Conservation (phyloP, 2,329 filamentous ascomycete species). For the Pyrenophora teres region DNA sequence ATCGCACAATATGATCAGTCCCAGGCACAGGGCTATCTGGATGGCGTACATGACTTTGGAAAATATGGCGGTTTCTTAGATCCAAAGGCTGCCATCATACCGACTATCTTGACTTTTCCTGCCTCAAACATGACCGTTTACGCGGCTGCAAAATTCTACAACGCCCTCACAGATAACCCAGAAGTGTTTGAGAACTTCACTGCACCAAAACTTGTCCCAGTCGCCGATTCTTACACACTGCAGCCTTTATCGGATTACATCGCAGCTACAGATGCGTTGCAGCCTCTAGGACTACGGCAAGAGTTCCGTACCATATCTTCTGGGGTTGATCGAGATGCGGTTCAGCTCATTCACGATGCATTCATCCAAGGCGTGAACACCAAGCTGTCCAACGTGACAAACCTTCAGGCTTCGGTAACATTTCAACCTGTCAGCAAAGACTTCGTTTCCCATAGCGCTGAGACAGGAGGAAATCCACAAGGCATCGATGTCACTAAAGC, state of each 20-base stretch:
- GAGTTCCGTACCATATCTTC: constrained; percentile 22
- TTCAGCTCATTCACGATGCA: constrained; percentile 20
- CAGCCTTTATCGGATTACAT: constrained; percentile 21
- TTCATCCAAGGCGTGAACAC: constrained; percentile 16
- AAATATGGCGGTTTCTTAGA: constrained; percentile 21
- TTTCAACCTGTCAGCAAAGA: constrained; percentile 29
- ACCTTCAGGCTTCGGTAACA: constrained; percentile 18
- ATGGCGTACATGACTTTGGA: constrained; percentile 28
- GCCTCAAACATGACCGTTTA: constrained; percentile 19
- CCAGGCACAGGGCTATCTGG: constrained; percentile 20
- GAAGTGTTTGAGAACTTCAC: constrained; percentile 29
- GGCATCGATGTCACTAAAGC: constrained; percentile 20
- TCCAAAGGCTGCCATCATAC: constrained; percentile 27
- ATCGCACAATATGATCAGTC: constrained; percentile 21
- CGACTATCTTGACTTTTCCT: constrained; percentile 23
- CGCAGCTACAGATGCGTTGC: constrained; percentile 13
- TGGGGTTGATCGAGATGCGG: constrained; percentile 19
- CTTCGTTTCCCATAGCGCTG: constrained; percentile 18
- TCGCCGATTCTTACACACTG: constrained; percentile 19
- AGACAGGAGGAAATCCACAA: constrained; percentile 26
- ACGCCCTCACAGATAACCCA: constrained; percentile 18
- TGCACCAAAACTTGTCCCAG: constrained; percentile 17
- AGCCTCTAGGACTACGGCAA: constrained; percentile 21
- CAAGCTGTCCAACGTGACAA: constrained; percentile 6
- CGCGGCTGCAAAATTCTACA: constrained; percentile 25